Evolutionary conservation across 257 asterid genomes (phyloP).

Genomic region (Capsicum pubescens): DNA sequence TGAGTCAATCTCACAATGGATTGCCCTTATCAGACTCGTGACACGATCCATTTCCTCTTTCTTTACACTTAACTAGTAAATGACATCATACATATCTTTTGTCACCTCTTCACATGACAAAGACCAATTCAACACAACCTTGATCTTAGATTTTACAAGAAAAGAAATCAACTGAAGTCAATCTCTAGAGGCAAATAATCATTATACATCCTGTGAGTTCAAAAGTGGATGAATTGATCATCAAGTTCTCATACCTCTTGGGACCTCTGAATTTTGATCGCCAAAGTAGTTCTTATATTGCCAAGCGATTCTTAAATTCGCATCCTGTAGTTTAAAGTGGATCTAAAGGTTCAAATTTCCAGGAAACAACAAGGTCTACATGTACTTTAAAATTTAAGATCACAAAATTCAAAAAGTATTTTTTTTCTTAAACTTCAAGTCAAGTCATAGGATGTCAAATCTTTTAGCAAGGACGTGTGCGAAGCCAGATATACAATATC

Average conservation of each 20-base stretch:
- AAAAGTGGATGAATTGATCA: not conserved
- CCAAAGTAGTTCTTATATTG: constrained; percentile 90
- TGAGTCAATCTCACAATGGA: not conserved
- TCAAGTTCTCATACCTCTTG: constrained; percentile 54
- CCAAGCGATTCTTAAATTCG: constrained; percentile 96
- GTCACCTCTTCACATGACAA: not conserved
- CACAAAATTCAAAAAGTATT: too few relatives aligned
- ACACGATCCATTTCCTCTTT: not conserved
- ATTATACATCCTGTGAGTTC: not conserved
- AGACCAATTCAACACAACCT: not conserved
- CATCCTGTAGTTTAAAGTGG: constrained; percentile 56
- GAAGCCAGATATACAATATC: not conserved
- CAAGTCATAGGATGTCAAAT: too few relatives aligned
- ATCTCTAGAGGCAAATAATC: not conserved
- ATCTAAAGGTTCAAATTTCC: constrained; percentile 23
- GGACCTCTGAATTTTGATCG: constrained; percentile 68
- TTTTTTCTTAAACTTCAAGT: too few relatives aligned
- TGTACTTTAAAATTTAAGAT: too few relatives aligned
- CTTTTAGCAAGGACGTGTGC: constrained; percentile 8
- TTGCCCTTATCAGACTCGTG: not conserved
- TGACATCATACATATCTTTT: not conserved
- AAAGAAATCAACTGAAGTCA: not conserved
- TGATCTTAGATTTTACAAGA: not conserved
- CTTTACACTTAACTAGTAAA: not conserved
- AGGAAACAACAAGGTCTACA: too few relatives aligned